These are phyloP conservation scores for Puccinia coronata DNA, from an alignment of 1,284 basidiomycete genomes.

Conservation along the genomic window DNA sequence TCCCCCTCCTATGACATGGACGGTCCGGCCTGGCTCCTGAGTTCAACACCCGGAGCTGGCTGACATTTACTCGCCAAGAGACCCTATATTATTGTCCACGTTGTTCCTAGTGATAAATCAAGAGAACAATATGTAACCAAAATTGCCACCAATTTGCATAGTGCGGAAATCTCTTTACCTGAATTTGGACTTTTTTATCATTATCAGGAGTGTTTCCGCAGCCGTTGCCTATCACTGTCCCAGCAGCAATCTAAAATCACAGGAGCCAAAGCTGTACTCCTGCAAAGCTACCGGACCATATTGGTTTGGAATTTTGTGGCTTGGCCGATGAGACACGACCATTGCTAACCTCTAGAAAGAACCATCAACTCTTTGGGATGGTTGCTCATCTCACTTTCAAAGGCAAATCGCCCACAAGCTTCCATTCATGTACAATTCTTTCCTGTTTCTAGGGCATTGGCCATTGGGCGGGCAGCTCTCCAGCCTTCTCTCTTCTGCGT, in stretches of 20 bases:
- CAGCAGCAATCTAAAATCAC: neutral
- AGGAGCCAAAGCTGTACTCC: slow-evolving; percentile 10
- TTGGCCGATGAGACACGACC: slow-evolving; percentile 3
- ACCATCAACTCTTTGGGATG: neutral
- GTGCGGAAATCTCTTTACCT: neutral
- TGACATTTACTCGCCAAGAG: neutral
- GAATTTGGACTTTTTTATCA: slow-evolving; percentile 8
- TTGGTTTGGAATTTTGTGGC: neutral
- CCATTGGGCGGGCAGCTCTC: neutral
- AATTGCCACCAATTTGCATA: neutral
- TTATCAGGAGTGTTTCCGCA: neutral
- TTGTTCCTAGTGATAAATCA: neutral
- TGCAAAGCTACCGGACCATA: neutral
- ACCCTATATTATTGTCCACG: neutral
- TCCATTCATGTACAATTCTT: neutral
- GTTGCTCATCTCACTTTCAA: slow-evolving; percentile 10
- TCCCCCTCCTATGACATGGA: neutral
- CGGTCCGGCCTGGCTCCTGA: neutral
- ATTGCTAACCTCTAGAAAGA: neutral
- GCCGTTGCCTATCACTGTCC: slow-evolving; percentile 12
- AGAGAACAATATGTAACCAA: neutral
- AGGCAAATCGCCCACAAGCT: neutral
- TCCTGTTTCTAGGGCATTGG: slow-evolving; percentile 29
- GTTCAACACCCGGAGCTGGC: neutral
- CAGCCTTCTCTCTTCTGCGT: neutral